Evolutionary conservation across 495 filamentous ascomycete genomes (phyloP).

Genomic region (Trichoderma orchidacearum): DNA sequence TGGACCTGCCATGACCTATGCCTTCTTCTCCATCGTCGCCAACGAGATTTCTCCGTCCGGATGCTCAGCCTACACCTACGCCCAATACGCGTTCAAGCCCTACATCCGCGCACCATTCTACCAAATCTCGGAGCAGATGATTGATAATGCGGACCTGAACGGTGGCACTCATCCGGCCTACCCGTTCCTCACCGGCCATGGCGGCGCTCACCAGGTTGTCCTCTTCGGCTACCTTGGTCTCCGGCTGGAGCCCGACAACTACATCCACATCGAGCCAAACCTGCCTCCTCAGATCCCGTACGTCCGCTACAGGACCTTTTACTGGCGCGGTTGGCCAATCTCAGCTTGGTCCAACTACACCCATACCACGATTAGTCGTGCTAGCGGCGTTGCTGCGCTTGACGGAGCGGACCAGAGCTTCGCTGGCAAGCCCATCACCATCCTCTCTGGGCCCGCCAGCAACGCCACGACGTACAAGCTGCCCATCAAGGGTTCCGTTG

Average conservation of each 20-base stretch:
- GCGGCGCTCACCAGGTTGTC: slow-evolving; percentile 39
- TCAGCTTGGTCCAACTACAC: slow-evolving; percentile 48
- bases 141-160: slow-evolving; percentile 49
- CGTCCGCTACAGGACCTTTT: slow-evolving; percentile 51
- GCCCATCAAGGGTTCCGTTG: slow-evolving; percentile 34
- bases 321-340: slow-evolving; percentile 56
- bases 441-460: neutral
- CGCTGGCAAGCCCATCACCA: neutral
- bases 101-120: slow-evolving; percentile 43
- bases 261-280: slow-evolving; percentile 38
- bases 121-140: slow-evolving; percentile 56
- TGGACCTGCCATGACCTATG: slow-evolving; percentile 50
- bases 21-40: slow-evolving; percentile 39
- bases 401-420: slow-evolving; percentile 5
- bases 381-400: slow-evolving; percentile 14
- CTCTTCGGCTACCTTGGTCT: slow-evolving; percentile 43
- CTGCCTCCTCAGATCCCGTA: slow-evolving; percentile 43
- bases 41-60: slow-evolving; percentile 38
- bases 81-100: slow-evolving; percentile 32
- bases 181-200: slow-evolving; percentile 46
- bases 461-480: slow-evolving; percentile 31
- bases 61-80: slow-evolving; percentile 42
- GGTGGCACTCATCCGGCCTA: slow-evolving; percentile 46
- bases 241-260: slow-evolving; percentile 22
- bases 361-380: slow-evolving; percentile 47